These are phyloP conservation scores for Pleurozium schreberi DNA, from an alignment of 225 moss, liverwort and hornwort species.

Conservation along the genomic window DNA sequence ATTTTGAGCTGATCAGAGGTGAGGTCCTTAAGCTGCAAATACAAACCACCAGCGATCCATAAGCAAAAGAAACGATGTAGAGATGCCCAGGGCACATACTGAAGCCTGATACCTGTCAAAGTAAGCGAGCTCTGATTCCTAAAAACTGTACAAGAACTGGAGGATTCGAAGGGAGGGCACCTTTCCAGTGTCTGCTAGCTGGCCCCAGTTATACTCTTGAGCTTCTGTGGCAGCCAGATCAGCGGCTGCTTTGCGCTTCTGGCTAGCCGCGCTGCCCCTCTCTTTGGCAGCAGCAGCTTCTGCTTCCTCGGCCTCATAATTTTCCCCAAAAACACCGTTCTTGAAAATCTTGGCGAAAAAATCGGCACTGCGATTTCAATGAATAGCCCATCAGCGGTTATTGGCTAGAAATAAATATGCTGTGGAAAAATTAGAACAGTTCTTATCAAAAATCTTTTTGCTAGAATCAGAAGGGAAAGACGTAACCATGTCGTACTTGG, in stretches of 20 bases:
- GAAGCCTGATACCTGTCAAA: not conserved
- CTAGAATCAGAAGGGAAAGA: too few species aligned
- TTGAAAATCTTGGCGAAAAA: constrained; percentile 63
- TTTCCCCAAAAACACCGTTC: constrained; percentile 64
- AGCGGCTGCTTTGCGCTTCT: constrained; percentile 93
- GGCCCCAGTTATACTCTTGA: constrained; percentile 75
- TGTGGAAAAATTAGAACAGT: not conserved
- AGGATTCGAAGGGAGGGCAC: constrained; percentile 20
- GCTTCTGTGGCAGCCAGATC: constrained; percentile 72
- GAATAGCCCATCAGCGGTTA: not conserved
- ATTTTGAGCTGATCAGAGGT: constrained; percentile 83
- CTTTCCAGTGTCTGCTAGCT: constrained; percentile 83
- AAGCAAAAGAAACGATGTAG: not conserved
- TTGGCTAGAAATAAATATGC: not conserved
- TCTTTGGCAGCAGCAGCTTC: constrained; percentile 64
- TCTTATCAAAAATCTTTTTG: not conserved
- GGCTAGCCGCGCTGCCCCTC: constrained; percentile 63
- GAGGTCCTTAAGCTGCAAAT: constrained; percentile 76
- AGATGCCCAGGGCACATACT: not conserved
- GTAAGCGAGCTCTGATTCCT: not conserved
- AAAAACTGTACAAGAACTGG: not conserved
- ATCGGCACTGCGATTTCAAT: constrained; percentile 18
- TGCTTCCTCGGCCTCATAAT: constrained; percentile 66
- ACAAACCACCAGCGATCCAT: not conserved
- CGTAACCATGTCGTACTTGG: not conserved